A percentile compares a stretch with the other conserved stretches of the same genome.
Conservation (phyloP, 2,329 filamentous ascomycete species). For the Aureobasidium melanogenum region DNA sequence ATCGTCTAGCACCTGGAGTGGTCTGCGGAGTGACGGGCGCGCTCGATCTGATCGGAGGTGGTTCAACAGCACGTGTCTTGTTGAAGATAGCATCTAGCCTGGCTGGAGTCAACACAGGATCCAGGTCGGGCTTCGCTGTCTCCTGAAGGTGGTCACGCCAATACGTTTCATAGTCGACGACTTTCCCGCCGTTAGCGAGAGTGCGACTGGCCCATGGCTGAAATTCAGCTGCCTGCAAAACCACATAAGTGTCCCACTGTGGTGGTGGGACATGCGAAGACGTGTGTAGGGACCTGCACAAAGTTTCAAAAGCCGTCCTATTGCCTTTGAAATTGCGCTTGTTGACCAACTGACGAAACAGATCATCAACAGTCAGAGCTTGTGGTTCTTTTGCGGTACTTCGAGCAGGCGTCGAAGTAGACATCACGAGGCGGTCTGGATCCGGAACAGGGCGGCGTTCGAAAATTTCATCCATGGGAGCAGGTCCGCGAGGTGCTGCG, state of each 20-base stretch:
- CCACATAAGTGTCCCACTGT: constrained; percentile 1
- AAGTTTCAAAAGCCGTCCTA: background rate
- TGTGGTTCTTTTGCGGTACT: no score
- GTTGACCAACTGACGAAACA: background rate
- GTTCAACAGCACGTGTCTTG: background rate
- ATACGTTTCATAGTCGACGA: background rate
- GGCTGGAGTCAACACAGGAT: background rate
- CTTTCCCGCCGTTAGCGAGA: background rate
- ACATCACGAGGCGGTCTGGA: background rate
- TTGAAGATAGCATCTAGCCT: background rate
- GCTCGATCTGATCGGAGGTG: background rate
- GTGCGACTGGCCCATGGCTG: background rate
- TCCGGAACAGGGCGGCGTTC: background rate
- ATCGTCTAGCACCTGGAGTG: background rate
- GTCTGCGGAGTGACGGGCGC: background rate
- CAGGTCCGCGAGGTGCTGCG: background rate
- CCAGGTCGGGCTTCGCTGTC: background rate
- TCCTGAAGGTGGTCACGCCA: background rate
- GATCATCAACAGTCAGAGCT: background rate
- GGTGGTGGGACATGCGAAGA: background rate
- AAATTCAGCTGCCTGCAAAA: background rate
- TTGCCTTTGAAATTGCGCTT: background rate
- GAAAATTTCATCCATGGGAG: background rate
- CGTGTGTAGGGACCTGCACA: background rate
- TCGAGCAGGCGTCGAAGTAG: background rate